phyloP scores from a whole-genome alignment of 2,329 filamentous ascomycete genomes.

The Cladobotryum mycophilum region DNA sequence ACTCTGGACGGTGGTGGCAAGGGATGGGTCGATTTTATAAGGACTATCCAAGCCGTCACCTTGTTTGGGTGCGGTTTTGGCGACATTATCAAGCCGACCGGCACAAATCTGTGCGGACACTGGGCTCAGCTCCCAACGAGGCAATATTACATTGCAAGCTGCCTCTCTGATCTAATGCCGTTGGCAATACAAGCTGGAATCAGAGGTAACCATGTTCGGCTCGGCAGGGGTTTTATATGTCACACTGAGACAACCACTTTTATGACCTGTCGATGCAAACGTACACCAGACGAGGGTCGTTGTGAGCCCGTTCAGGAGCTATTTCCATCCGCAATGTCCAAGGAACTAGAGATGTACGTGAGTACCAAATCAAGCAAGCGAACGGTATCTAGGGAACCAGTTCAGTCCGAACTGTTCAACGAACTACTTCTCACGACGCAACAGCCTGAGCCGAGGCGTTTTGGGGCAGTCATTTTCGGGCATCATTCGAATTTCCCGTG shows the following conservation, averaged over 20 bases:
- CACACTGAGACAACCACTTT: neutral
- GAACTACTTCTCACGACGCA: neutral
- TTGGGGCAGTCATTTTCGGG: conserved; percentile 4
- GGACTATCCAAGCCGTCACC: conserved; percentile 16
- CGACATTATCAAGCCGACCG: conserved; percentile 13
- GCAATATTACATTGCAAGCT: conserved; percentile 6
- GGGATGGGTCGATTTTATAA: conserved; percentile 20
- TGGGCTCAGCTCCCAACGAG: conserved; percentile 10
- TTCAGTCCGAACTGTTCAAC: too few relatives aligned
- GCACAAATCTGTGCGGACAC: neutral
- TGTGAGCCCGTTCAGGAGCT: neutral
- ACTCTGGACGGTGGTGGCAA: conserved; percentile 8
- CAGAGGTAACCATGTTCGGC: neutral
- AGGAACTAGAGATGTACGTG: too few relatives aligned
- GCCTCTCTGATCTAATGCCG: conserved; percentile 4
- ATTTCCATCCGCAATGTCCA: neutral
- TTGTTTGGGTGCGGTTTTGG: conserved; percentile 20
- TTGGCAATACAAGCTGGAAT: neutral
- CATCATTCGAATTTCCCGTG: conserved; percentile 1
- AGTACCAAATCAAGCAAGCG: too few relatives aligned
- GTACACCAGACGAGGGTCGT: neutral
- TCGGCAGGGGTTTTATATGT: neutral
- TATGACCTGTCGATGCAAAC: neutral
- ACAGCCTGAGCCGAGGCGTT: neutral
- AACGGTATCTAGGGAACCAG: too few relatives aligned